Evolutionary conservation across 257 asterid species (phyloP).

Genomic region (Asclepias syriaca): DNA sequence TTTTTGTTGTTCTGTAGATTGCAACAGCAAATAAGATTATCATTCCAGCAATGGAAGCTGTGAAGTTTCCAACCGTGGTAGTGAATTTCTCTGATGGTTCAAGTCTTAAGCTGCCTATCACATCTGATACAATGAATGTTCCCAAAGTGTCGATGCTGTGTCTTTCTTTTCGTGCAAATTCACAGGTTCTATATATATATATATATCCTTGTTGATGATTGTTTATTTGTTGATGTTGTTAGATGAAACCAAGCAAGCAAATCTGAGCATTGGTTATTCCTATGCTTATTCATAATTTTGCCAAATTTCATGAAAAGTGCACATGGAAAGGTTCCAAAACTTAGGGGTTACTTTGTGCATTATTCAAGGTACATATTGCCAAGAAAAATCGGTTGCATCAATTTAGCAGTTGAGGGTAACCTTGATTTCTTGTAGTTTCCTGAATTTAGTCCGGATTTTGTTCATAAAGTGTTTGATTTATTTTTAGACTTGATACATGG

Average conservation of each 20-base stretch:
- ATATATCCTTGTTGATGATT: background rate
- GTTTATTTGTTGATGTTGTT: no score
- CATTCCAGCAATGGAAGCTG: conserved; percentile 62
- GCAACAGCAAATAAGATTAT: conserved; percentile 67
- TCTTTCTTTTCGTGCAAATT: conserved; percentile 75
- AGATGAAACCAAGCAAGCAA: background rate
- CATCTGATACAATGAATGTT: conserved; percentile 29
- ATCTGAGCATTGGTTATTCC: background rate
- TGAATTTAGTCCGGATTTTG: background rate
- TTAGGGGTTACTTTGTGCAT: background rate
- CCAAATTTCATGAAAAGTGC: background rate
- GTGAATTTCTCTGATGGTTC: conserved; percentile 53
- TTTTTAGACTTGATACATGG: background rate
- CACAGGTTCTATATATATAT: conserved; percentile 42
- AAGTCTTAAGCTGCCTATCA: conserved; percentile 52
- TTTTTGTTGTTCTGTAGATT: conserved; percentile 39
- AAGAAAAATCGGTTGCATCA: background rate
- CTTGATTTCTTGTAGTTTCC: background rate
- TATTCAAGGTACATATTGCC: background rate
- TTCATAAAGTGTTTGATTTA: background rate
- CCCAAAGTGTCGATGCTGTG: conserved; percentile 63
- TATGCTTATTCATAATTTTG: background rate
- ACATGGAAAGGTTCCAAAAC: background rate
- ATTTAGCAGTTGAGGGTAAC: background rate
- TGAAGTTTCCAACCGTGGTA: conserved; percentile 73